Evolutionary conservation across 2,329 filamentous ascomycete genomes (phyloP), one percentile per base, ranked within the genome.

Genomic region (Exophiala calicioides): DNA sequence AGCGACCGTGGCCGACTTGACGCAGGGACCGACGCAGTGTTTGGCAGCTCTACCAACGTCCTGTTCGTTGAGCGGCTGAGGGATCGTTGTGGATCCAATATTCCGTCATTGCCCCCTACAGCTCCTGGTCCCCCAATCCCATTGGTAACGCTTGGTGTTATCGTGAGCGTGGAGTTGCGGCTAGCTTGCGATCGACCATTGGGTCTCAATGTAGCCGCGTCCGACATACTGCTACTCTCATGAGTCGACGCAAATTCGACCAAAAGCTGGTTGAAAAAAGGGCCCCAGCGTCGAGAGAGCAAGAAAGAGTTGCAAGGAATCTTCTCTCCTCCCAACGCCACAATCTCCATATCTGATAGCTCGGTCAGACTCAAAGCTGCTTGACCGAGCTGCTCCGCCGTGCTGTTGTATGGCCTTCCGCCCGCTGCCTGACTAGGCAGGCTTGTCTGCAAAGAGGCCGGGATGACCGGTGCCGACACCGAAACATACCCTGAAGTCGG

Each of bases 301-400:
- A 98, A 80, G 47, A 90, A 82, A 5, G 93, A 97, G 67, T 95
- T 98, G 57, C 96, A 87, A 0, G 93, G 89, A 57, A 97, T 89
- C 13, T 90, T 82, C 64, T 96, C 91, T 16, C 91, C 91, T 15
- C 87, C 86, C 31, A 95, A 84, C 41, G 91, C 93, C 20, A 97
- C 76, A 48, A 98, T 88, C 62, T 97, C 93, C 93, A 98, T 98
- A 60, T 98, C 93, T 2, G 89, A 80, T 45, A 98, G 74, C 66
- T 97, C 93, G n/a, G 83, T 81, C 64, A 95, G 74, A 1, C 78
- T 78, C 53, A 95, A 73, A 0, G 88, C 86, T 65, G 88, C 81
- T 56, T 88, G 85, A 4, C 93, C 93, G 10, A 98, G 74, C 52
- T 95, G 88, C 59, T 94, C 85, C 1, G 90, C 90, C 9, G 87